phyloP scores from a whole-genome alignment of 306 rosid genomes.

The Trifolium repens region DNA sequence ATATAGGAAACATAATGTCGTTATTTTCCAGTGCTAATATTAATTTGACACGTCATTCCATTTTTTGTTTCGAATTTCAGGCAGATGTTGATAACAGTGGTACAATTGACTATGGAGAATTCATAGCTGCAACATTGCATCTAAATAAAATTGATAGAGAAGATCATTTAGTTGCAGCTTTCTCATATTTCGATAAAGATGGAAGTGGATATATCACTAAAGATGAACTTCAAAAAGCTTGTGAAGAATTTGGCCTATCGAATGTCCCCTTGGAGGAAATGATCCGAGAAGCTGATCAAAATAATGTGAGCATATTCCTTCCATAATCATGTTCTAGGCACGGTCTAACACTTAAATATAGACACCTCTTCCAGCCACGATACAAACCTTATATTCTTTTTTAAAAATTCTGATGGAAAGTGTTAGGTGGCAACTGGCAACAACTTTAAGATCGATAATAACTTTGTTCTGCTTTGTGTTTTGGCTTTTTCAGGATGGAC shows the following conservation, averaged over 20 bases:
- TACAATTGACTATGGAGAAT: constrained; percentile 82
- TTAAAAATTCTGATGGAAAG: not conserved
- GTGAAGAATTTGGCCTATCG: constrained; percentile 81
- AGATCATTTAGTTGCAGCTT: constrained; percentile 82
- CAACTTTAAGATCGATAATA: constrained; percentile 15
- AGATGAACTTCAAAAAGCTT: constrained; percentile 90
- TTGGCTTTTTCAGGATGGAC: constrained; percentile 70
- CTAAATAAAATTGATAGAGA: constrained; percentile 71
- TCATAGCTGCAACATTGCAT: constrained; percentile 95
- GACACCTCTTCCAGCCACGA: not conserved
- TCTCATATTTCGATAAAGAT: constrained; percentile 87
- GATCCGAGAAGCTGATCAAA: constrained; percentile 80
- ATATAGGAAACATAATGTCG: too few species aligned
- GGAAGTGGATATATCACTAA: constrained; percentile 90
- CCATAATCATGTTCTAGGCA: not conserved
- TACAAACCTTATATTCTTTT: not conserved
- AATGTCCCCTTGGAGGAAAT: constrained; percentile 74
- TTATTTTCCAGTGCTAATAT: not conserved
- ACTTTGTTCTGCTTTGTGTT: constrained; percentile 18
- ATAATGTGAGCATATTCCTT: constrained; percentile 62
- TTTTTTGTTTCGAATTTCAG: constrained; percentile 51
- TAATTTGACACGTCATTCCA: constrained; percentile 7
- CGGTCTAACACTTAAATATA: not conserved
- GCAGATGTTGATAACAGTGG: constrained; percentile 94
- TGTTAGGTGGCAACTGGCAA: not conserved